These are phyloP conservation scores for Candida broadrunensis DNA, from an alignment of 805 yeast species.

Conservation along the genomic window DNA sequence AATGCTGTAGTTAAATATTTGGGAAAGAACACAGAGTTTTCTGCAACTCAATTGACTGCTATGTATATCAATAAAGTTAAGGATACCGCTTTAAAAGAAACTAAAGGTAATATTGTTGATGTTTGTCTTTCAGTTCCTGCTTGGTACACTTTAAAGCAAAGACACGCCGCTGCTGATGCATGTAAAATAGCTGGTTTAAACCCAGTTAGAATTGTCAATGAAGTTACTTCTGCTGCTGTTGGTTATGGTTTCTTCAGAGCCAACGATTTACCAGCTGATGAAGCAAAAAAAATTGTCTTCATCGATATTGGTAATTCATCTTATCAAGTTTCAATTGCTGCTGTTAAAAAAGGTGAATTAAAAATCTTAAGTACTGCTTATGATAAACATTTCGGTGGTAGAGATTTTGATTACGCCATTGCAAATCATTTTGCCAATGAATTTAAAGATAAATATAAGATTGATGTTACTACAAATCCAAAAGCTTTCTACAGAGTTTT, in stretches of 20 bases:
- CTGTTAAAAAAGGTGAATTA: conserved; percentile 95
- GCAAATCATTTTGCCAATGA: conserved; percentile 94
- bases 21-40: conserved; percentile 75
- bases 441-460: conserved; percentile 87
- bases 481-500: conserved; percentile 94
- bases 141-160: conserved; percentile 96
- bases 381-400: conserved; percentile 97
- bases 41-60: conserved; percentile 88
- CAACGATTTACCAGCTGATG: conserved; percentile 91
- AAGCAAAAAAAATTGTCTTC: conserved; percentile 85
- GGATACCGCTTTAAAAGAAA: conserved; percentile 74
- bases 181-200: conserved; percentile 94
- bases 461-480: conserved; percentile 85
- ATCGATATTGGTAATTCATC: conserved; percentile 97
- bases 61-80: conserved; percentile 93
- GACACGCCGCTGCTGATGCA: conserved; percentile 95
- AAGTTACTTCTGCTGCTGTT: conserved; percentile 97
- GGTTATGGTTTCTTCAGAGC: conserved; percentile 98
- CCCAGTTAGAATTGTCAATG: conserved; percentile 98
- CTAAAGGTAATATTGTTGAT: conserved; percentile 78
- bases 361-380: conserved; percentile 88
- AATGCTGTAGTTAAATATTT: conserved; percentile 84
- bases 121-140: conserved; percentile 94
- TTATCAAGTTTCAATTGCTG: conserved; percentile 83
- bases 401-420: conserved; percentile 91